These are phyloP conservation scores for Phaeosphaeriaceae sp. DNA, from an alignment of 2,329 filamentous ascomycete species.

Conservation along the genomic window DNA sequence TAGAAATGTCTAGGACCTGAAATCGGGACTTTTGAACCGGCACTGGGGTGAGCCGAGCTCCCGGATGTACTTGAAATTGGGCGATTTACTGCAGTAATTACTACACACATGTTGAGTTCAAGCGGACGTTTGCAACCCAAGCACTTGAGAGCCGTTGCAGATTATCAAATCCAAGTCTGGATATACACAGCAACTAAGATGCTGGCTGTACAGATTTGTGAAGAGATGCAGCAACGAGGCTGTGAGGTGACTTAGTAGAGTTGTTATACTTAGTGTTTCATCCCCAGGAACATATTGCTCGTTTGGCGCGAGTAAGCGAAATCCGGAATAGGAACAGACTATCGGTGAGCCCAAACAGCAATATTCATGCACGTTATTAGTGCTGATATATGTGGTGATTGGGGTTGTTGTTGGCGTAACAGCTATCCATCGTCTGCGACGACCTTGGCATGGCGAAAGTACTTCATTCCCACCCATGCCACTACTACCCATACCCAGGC, in stretches of 20 bases:
- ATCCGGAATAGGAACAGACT: constrained; percentile 28
- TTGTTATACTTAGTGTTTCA: constrained; percentile 43
- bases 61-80: constrained; percentile 8
- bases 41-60: constrained; percentile 12
- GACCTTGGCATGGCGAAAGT: constrained; percentile 97
- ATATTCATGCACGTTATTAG: constrained; percentile 16
- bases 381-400: constrained; percentile 15
- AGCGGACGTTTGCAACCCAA: neutral
- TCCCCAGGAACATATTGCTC: constrained; percentile 35
- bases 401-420: constrained; percentile 1
- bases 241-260: constrained; percentile 20
- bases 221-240: constrained; percentile 8
- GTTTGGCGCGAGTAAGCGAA: constrained; percentile 34
- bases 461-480: constrained; percentile 99
- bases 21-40: constrained; percentile 3
- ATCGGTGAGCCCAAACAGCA: constrained; percentile 9
- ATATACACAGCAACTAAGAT: constrained; percentile 6
- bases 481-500: constrained; percentile 98
- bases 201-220: constrained; percentile 7
- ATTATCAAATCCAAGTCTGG: constrained; percentile 18
- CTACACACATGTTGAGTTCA: neutral
- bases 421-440: constrained; percentile 61
- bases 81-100: neutral
- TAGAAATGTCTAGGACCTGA: constrained; percentile 17
- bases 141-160: constrained; percentile 5